Conservation (phyloP, 331 rosid species). For the Phaseolus coccineus region DNA sequence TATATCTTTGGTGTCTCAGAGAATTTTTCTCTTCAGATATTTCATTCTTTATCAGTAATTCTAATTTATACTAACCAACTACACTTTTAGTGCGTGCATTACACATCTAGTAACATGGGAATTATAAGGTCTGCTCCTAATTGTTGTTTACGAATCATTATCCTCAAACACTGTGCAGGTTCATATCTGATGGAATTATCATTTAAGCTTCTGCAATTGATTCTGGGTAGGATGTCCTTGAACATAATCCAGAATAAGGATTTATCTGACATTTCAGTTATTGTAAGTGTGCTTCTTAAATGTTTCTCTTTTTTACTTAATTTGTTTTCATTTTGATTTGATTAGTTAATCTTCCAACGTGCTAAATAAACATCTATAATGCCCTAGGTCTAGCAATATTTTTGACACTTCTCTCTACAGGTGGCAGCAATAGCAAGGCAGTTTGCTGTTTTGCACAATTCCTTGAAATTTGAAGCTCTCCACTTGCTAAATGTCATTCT, state of each 20-base stretch:
- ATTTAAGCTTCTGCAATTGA: constrained; percentile 67
- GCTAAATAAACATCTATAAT: constrained; percentile 20
- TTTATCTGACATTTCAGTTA: constrained; percentile 66
- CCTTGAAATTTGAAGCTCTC: constrained; percentile 81
- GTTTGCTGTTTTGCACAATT: constrained; percentile 77
- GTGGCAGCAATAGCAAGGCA: constrained; percentile 69
- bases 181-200: constrained; percentile 69
- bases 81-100: constrained; percentile 8
- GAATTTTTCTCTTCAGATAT: background rate
- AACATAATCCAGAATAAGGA: constrained; percentile 53
- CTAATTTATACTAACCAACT: constrained; percentile 32
- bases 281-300: constrained; percentile 61
- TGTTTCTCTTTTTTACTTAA: constrained; percentile 19
- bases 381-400: constrained; percentile 12
- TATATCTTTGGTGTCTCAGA: background rate
- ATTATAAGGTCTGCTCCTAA: constrained; percentile 17
- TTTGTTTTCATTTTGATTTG: constrained; percentile 35
- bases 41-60: background rate
- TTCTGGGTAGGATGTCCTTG: constrained; percentile 62
- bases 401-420: constrained; percentile 46
- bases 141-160: constrained; percentile 32
- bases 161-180: constrained; percentile 63
- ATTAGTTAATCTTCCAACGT: constrained; percentile 37
- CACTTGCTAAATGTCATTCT: constrained; percentile 71
- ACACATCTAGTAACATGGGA: constrained; percentile 3